Evolutionary conservation across 202 grass and related monocot genomes (phyloP).

Genomic region (Bolboschoenoplectus hybrid): DNA sequence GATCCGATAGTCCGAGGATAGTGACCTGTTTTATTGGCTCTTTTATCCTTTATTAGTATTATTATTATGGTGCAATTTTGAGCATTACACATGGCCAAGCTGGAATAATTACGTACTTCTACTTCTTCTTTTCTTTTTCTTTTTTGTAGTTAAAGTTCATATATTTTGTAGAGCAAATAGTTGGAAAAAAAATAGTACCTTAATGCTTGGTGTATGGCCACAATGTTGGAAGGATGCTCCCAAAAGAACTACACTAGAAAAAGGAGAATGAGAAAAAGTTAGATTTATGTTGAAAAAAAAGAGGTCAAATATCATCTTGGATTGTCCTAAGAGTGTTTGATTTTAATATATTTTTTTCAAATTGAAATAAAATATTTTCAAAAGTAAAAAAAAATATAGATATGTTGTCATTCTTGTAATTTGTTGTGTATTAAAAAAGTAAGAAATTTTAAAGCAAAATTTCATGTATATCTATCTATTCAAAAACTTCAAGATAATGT

Average conservation of each 20-base stretch:
- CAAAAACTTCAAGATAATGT: no score
- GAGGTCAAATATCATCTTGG: background rate
- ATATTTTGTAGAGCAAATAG: background rate
- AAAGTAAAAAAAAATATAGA: background rate
- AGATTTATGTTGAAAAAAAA: background rate
- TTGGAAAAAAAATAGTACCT: background rate
- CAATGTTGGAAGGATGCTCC: background rate
- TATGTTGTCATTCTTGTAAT: background rate
- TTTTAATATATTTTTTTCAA: background rate
- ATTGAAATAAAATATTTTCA: background rate
- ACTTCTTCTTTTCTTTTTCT: no score
- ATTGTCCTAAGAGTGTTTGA: background rate
- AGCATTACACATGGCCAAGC: conserved; percentile 4
- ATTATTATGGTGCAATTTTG: background rate
- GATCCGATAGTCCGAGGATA: conserved; percentile 22
- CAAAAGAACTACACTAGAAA: background rate
- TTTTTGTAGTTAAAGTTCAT: background rate
- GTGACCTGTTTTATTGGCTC: background rate
- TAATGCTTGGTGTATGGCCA: background rate
- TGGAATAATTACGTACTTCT: background rate
- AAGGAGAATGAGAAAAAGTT: background rate
- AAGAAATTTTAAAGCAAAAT: no score
- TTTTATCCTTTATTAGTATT: background rate
- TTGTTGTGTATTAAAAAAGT: no score
- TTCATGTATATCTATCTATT: no score